These are phyloP conservation scores for Sporothrix luriei DNA, from an alignment of 2,329 filamentous ascomycete genomes.

Conservation along the genomic window DNA sequence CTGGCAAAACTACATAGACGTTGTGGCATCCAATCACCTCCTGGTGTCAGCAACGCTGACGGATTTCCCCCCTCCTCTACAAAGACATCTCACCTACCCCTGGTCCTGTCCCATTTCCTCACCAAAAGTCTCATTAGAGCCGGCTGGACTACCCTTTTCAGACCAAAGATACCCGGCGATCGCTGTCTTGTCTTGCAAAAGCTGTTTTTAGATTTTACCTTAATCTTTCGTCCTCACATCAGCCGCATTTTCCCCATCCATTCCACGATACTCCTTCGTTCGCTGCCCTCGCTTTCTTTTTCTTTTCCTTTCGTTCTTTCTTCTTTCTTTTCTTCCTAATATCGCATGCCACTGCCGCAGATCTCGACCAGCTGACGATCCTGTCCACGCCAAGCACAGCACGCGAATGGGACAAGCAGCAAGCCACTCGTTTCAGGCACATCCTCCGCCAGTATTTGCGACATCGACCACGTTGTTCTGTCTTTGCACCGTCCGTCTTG, in stretches of 20 bases:
- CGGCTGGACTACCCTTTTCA: conserved; percentile 19
- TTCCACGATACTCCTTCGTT: not conserved
- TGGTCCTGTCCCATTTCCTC: conserved; percentile 11
- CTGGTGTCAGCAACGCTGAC: not conserved
- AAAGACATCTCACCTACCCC: not conserved
- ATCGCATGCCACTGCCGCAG: not conserved
- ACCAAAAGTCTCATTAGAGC: not conserved
- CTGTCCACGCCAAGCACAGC: not conserved
- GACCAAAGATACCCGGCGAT: conserved; percentile 2
- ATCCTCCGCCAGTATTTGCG: conserved; percentile 21
- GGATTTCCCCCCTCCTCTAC: conserved; percentile 18
- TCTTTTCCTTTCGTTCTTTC: conserved; percentile 11
- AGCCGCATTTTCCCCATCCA: not conserved
- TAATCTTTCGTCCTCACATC: not conserved
- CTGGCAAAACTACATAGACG: not conserved
- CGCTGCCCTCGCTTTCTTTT: not conserved
- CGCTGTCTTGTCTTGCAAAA: conserved; percentile 4
- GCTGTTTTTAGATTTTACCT: conserved; percentile 24
- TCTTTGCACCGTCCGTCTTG: not conserved
- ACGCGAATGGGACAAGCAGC: conserved; percentile 1
- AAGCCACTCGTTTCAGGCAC: conserved; percentile 25
- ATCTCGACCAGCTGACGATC: conserved; percentile 11
- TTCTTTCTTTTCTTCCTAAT: conserved; percentile 8
- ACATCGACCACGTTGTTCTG: not conserved
- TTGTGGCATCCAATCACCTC: conserved; percentile 3